phyloP scores from a whole-genome alignment of 139 green algal genomes.

The Chlamydomonas sphaeroides region DNA sequence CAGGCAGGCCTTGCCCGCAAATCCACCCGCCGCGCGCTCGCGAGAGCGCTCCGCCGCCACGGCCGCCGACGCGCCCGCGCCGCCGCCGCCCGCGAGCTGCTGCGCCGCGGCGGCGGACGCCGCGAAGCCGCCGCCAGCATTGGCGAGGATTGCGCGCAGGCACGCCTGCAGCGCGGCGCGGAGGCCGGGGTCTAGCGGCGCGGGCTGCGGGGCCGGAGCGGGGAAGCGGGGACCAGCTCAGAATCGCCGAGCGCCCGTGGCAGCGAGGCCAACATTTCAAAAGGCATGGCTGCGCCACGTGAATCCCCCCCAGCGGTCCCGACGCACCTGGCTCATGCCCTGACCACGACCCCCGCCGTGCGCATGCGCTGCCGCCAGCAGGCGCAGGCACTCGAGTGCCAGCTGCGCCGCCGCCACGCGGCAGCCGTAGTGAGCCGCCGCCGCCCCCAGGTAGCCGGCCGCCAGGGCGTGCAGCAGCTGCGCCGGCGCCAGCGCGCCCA shows the following conservation, averaged over 20 bases:
- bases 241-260: no score
- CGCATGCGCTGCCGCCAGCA: constrained; percentile 18
- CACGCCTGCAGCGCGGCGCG: constrained; percentile 29
- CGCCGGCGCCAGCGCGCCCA: constrained; percentile 14
- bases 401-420: constrained; percentile 43
- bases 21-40: constrained; percentile 41
- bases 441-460: constrained; percentile 17
- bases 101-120: not conserved
- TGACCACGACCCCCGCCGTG: no score
- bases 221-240: no score
- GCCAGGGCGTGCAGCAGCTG: constrained; percentile 41
- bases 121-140: constrained; percentile 36
- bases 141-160: constrained; percentile 44
- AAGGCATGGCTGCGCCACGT: no score
- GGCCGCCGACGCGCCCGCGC: not conserved
- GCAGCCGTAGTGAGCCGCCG: constrained; percentile 46
- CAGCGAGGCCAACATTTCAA: no score
- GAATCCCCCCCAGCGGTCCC: no score
- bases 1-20: constrained; percentile 56
- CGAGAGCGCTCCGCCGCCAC: not conserved
- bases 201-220: not conserved
- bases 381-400: constrained; percentile 23
- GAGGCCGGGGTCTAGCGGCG: not conserved
- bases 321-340: no score
- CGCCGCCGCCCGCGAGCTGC: not conserved